phyloP scores from a whole-genome alignment of 345 rosid species.

The Erodium maritimum region DNA sequence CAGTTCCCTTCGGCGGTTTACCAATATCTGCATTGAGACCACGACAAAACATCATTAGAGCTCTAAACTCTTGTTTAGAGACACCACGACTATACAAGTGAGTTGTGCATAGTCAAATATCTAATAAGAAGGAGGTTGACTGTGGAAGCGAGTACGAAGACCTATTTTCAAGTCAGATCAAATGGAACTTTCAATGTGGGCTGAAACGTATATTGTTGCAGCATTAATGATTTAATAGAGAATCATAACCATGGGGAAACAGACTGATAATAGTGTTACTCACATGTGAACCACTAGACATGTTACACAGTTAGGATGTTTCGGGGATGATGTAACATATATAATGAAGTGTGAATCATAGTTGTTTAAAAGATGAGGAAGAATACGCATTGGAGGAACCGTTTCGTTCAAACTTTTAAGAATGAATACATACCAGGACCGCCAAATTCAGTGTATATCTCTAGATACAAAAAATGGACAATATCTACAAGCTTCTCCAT shows the following conservation, averaged over 20 bases:
- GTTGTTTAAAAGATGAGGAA: not conserved
- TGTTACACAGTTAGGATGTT: too few species aligned
- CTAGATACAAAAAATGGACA: conserved; percentile 69
- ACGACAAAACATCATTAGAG: not conserved
- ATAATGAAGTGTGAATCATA: not conserved
- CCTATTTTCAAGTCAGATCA: too few species aligned
- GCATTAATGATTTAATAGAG: too few species aligned
- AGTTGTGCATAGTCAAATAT: too few species aligned
- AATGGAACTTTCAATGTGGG: too few species aligned
- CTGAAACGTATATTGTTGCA: too few species aligned
- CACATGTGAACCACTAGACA: too few species aligned
- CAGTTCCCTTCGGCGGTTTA: conserved; percentile 27
- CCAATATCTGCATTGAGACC: conserved; percentile 11
- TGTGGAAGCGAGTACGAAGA: not conserved
- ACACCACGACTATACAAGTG: too few species aligned
- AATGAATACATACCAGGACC: conserved; percentile 43
- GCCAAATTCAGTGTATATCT: conserved; percentile 62
- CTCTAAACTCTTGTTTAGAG: too few species aligned
- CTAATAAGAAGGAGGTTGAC: not conserved
- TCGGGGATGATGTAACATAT: too few species aligned
- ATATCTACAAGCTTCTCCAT: conserved; percentile 96
- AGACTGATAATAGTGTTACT: too few species aligned
- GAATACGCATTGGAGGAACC: not conserved
- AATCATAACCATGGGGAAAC: too few species aligned
- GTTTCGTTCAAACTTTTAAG: not conserved